Conservation (phyloP, 495 filamentous ascomycete species). For the Xylaria nigripes region DNA sequence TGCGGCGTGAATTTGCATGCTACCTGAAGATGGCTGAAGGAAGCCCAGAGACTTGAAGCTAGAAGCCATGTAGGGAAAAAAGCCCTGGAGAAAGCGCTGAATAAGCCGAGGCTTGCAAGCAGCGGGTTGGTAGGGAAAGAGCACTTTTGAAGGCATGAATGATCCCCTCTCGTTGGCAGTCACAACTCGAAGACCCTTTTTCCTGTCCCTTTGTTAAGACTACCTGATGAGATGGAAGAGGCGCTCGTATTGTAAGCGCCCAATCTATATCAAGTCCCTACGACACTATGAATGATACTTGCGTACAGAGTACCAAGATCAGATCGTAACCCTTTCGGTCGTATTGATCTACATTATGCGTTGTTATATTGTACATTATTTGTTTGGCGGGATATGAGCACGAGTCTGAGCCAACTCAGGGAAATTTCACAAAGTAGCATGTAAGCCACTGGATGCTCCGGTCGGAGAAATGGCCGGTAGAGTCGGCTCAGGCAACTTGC, state of each 20-base stretch:
- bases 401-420: background rate
- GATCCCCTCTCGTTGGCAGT: background rate
- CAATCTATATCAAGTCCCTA: no score
- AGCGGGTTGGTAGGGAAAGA: background rate
- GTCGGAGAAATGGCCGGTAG: slow-evolving; percentile 5
- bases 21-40: no score
- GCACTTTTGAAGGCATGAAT: background rate
- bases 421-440: slow-evolving; percentile 17
- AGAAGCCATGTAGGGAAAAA: no score
- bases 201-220: no score
- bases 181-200: background rate
- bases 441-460: slow-evolving; percentile 11
- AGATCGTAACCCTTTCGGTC: background rate
- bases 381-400: background rate
- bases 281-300: no score
- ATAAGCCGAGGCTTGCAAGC: background rate
- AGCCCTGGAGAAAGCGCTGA: background rate
- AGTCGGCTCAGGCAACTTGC: slow-evolving; percentile 46
- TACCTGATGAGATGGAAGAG: no score
- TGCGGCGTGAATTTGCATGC: background rate
- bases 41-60: no score
- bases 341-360: slow-evolving; percentile 1
- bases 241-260: no score
- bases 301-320: background rate
- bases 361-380: slow-evolving; percentile 6